Evolutionary conservation across 2,329 filamentous ascomycete species (phyloP).

Genomic region (Alternaria conjuncta): DNA sequence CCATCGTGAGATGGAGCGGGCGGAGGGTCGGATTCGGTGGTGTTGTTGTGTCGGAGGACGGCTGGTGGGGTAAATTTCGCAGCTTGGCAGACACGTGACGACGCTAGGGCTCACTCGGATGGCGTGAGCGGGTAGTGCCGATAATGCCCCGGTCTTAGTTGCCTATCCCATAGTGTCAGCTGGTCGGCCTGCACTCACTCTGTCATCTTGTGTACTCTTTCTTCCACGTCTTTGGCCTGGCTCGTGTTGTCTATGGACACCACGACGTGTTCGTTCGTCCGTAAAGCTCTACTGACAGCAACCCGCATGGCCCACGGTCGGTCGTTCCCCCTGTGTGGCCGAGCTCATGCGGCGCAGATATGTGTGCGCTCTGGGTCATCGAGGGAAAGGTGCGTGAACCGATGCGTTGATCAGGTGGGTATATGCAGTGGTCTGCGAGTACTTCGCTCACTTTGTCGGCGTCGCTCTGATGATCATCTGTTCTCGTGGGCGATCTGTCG

Average conservation of each 20-base stretch:
- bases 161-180: slow-evolving; percentile 7
- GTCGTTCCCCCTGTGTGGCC: not conserved
- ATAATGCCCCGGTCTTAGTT: slow-evolving; percentile 25
- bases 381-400: not conserved
- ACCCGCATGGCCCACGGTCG: not conserved
- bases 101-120: slow-evolving; percentile 22
- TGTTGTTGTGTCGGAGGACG: slow-evolving; percentile 36
- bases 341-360: not conserved
- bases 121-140: slow-evolving; percentile 15
- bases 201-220: slow-evolving; percentile 7
- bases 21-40: slow-evolving; percentile 20
- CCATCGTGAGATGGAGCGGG: slow-evolving; percentile 15
- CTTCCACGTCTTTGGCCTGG: not conserved
- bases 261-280: not conserved
- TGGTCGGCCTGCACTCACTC: slow-evolving; percentile 4
- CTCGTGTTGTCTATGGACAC: not conserved
- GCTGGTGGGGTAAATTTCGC: slow-evolving; percentile 43
- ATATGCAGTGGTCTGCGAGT: not conserved
- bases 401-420: not conserved
- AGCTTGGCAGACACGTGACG: slow-evolving; percentile 38
- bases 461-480: not conserved
- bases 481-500: slow-evolving; percentile 22
- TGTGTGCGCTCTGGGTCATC: not conserved
- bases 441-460: not conserved
- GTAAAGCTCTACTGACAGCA: not conserved